These are phyloP conservation scores for Tuber melanosporum DNA, from an alignment of 495 filamentous ascomycete genomes.

Conservation along the genomic window DNA sequence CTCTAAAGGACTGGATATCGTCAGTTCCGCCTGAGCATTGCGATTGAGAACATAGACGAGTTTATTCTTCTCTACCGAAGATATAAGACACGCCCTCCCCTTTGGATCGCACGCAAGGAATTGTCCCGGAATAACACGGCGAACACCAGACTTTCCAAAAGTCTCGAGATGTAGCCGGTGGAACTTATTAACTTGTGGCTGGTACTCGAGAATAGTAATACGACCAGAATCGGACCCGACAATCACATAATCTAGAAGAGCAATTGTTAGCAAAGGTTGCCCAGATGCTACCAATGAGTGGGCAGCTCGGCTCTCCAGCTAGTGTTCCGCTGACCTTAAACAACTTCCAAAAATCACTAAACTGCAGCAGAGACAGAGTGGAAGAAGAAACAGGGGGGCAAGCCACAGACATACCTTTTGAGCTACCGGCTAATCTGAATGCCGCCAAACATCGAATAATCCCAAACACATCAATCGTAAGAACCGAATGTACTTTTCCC, in stretches of 20 bases:
- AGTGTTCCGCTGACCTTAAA: slow-evolving; percentile 39
- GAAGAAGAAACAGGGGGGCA: slow-evolving; percentile 30
- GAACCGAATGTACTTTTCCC: slow-evolving; percentile 74
- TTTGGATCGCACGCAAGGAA: slow-evolving; percentile 92
- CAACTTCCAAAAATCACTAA: slow-evolving; percentile 70
- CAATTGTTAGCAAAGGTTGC: slow-evolving; percentile 55
- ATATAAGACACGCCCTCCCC: slow-evolving; percentile 87
- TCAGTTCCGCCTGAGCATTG: slow-evolving; percentile 85
- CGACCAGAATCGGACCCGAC: slow-evolving; percentile 92
- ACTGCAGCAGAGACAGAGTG: slow-evolving; percentile 62
- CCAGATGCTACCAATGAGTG: slow-evolving; percentile 12
- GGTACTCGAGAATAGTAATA: slow-evolving; percentile 88
- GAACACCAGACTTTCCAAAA: slow-evolving; percentile 94
- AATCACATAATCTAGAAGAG: slow-evolving; percentile 81
- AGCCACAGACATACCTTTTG: slow-evolving; percentile 72
- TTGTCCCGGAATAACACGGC: slow-evolving; percentile 88
- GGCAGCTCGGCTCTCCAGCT: slow-evolving; percentile 9
- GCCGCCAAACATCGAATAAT: slow-evolving; percentile 82
- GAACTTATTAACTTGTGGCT: slow-evolving; percentile 78
- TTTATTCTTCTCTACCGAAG: slow-evolving; percentile 97
- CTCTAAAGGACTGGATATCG: slow-evolving; percentile 95
- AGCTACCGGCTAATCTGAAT: slow-evolving; percentile 86
- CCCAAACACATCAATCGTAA: slow-evolving; percentile 90
- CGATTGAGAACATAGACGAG: slow-evolving; percentile 97
- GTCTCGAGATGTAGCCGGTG: slow-evolving; percentile 89